These are phyloP conservation scores for Phalaenopsis hybrid DNA, from an alignment of 116 monocot genomes.

Conservation along the genomic window DNA sequence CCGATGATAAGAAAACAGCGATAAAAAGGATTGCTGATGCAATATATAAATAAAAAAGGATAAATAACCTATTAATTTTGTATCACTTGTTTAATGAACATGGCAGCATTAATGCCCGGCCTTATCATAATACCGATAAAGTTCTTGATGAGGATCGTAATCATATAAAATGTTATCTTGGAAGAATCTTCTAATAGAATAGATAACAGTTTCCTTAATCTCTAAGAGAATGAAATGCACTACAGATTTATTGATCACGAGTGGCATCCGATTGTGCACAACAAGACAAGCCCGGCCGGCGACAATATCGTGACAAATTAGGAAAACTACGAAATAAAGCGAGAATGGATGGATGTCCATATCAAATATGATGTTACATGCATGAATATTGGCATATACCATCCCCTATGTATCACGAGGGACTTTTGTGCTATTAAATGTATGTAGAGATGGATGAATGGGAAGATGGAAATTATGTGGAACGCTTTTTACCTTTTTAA, in stretches of 20 bases:
- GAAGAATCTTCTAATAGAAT: background rate
- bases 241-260: background rate
- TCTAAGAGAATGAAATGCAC: background rate
- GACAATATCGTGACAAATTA: background rate
- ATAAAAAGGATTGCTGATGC: no score
- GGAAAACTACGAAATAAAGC: background rate
- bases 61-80: no score
- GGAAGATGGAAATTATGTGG: no score
- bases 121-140: background rate
- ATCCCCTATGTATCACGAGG: no score
- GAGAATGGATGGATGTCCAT: background rate
- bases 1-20: no score
- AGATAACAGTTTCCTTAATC: background rate
- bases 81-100: background rate
- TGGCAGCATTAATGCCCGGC: background rate
- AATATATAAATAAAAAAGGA: no score
- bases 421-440: no score
- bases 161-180: slow-evolving; percentile 1
- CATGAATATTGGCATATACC: no score
- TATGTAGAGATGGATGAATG: no score
- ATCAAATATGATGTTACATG: background rate
- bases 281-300: background rate
- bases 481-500: no score
- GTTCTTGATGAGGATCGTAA: background rate
- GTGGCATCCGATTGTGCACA: background rate